phyloP scores from a whole-genome alignment of 1,284 basidiomycete genomes.

The Trametes pubescens region DNA sequence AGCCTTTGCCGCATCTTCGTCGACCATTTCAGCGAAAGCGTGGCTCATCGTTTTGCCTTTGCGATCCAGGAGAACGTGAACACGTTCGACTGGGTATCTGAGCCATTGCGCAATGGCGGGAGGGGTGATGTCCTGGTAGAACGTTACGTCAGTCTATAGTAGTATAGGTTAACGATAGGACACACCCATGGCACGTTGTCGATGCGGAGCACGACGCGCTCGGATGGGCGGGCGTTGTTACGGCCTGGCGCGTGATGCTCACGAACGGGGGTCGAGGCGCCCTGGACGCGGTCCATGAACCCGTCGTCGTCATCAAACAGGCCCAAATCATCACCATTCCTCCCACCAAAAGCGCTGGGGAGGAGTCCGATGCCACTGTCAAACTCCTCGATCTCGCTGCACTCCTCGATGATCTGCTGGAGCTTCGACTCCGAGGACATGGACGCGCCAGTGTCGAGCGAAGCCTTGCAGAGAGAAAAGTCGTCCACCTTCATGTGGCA shows the following conservation, averaged over 20 bases:
- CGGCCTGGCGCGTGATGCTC: slow-evolving; percentile 15
- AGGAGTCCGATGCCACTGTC: slow-evolving; percentile 33
- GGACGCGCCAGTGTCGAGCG: slow-evolving; percentile 7
- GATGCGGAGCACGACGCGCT: slow-evolving; percentile 73
- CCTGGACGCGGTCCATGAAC: slow-evolving; percentile 44
- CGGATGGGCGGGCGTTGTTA: slow-evolving; percentile 35
- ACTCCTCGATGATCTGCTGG: slow-evolving; percentile 30
- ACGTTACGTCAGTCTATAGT: neutral
- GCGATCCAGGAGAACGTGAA: slow-evolving; percentile 78
- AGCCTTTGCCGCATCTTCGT: slow-evolving; percentile 64
- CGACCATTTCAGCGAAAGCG: slow-evolving; percentile 76
- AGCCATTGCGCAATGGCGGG: slow-evolving; percentile 72
- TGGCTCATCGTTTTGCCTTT: slow-evolving; percentile 84
- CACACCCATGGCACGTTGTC: slow-evolving; percentile 88
- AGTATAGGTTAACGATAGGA: slow-evolving; percentile 5
- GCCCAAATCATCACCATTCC: slow-evolving; percentile 22
- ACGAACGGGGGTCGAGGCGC: slow-evolving; percentile 43
- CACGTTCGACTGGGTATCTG: slow-evolving; percentile 68
- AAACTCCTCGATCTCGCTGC: slow-evolving; percentile 32
- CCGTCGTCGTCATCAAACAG: slow-evolving; percentile 33
- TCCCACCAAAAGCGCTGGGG: slow-evolving; percentile 34
- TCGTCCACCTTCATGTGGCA: slow-evolving; percentile 73
- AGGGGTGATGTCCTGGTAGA: slow-evolving; percentile 81
- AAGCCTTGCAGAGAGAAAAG: slow-evolving; percentile 60
- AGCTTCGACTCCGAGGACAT: slow-evolving; percentile 16